phyloP scores from a whole-genome alignment of 2,329 filamentous ascomycete genomes.

The Dactylellina haptotyla region DNA sequence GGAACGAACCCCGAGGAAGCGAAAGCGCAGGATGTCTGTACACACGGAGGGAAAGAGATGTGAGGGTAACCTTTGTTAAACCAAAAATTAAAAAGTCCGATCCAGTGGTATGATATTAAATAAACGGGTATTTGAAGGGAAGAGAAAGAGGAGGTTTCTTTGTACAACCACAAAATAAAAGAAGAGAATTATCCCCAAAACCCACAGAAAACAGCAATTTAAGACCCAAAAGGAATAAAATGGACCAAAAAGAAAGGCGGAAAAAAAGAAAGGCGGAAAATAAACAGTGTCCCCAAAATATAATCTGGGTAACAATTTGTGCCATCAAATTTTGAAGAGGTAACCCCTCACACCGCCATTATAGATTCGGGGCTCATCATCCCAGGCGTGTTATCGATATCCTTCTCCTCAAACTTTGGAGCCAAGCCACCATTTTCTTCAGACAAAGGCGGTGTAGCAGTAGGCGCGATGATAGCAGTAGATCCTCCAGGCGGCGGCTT shows the following conservation, averaged over 20 bases:
- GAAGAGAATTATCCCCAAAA: background rate
- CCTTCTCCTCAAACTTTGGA: conserved; percentile 72
- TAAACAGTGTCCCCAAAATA: conserved; percentile 53
- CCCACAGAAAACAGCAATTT: conserved; percentile 54
- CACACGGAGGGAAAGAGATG: too few species aligned
- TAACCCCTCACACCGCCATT: conserved; percentile 58
- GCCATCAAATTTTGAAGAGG: too few species aligned
- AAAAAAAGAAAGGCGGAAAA: conserved; percentile 18
- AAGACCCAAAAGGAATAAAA: conserved; percentile 58
- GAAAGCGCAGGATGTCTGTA: too few species aligned
- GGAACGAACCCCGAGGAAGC: background rate
- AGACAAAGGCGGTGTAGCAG: conserved; percentile 45
- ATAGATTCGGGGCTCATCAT: conserved; percentile 90
- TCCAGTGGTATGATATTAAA: background rate
- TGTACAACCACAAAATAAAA: conserved; percentile 7
- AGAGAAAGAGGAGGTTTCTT: background rate
- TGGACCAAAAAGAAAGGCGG: conserved; percentile 55
- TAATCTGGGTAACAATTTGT: too few species aligned
- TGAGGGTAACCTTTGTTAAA: too few species aligned
- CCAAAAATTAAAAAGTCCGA: background rate
- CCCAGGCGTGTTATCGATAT: conserved; percentile 72
- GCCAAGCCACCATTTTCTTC: conserved; percentile 59
- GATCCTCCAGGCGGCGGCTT: conserved; percentile 62
- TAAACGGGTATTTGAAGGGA: background rate
- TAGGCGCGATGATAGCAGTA: conserved; percentile 57